Evolutionary conservation across 2,329 filamentous ascomycete genomes (phyloP), one percentile per base, ranked within the genome.

Genomic region (Apiospora sp.): DNA sequence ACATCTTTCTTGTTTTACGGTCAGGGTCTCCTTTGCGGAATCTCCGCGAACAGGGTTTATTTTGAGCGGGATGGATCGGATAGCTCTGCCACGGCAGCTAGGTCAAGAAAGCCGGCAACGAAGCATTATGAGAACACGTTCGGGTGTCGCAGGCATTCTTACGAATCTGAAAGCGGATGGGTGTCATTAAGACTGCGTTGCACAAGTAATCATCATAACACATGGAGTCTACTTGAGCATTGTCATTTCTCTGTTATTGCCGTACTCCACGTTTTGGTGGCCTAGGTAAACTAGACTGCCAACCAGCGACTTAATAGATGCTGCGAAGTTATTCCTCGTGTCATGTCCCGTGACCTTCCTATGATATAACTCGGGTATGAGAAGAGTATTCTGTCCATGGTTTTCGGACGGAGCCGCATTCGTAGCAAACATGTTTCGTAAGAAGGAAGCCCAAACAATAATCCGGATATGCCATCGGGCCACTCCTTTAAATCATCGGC

Each of bases 1-100:
- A 69, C 67, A 69, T 69, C 67, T 69, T 69, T 44, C 67, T 49
- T 69, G 67, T 34, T 46, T 46, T 49, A 69, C 46, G 67, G 67
- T 49, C 67, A 48, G 43, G 43, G 67, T 49, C 43, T 68, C 41
- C 43, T 68, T 68, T 68, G 67, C 44, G 43, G 41, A 69, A 49
- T 49, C 19, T 13, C 58, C 19, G 34, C 58, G 58, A 64, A 34
- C 58, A 64, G 58, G n/a, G 34, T 64, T 41, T 41, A 64, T 19
- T 64, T 41, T n/a, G 58, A 41, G 30, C 58, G 34, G 58, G 58
- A 41, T 19, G 22, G 34, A 64, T 64, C 10, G 58, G 58, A 7
- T 37, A 41, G 58, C 5, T 24, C 41, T 64, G 58, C 30, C 58
- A 64, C 22, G 58, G 58, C 34, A 41, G 34, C 34, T 41, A 41